A percentile compares a stretch with the other conserved stretches of the same genome.
phyloP scores from a whole-genome alignment of 768 basidiomycete genomes.

The Suillus fuscotomentosus region DNA sequence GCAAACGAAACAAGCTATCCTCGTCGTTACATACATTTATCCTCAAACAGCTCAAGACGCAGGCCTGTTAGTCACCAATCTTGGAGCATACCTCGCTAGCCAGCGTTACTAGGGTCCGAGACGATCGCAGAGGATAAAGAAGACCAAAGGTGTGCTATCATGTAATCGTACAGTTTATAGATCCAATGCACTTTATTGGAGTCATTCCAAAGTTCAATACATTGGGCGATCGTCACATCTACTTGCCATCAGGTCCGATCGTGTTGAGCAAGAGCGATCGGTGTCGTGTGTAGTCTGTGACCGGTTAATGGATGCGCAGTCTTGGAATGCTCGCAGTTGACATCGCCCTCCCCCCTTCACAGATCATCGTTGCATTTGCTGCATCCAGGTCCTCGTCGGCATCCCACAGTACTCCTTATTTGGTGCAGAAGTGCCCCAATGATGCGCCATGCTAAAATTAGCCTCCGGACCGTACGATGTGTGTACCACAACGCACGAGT shows the following conservation, averaged over 20 bases:
- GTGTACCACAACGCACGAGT: neutral
- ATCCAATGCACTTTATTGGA: neutral
- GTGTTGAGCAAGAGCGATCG: neutral
- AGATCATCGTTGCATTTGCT: neutral
- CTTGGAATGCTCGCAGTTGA: neutral
- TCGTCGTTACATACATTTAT: constrained; percentile 71
- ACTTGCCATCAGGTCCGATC: neutral
- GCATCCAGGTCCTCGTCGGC: neutral
- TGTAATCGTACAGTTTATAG: constrained; percentile 2
- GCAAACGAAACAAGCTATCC: constrained; percentile 82
- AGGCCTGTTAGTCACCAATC: constrained; percentile 58
- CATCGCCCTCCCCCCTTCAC: neutral
- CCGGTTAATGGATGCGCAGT: neutral
- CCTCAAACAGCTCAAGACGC: constrained; percentile 69
- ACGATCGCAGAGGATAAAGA: constrained; percentile 5
- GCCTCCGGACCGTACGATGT: neutral
- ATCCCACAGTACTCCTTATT: neutral
- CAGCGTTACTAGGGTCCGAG: constrained; percentile 45
- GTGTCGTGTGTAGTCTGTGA: neutral
- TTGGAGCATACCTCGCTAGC: constrained; percentile 78
- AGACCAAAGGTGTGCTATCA: constrained; percentile 5
- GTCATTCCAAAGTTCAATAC: neutral
- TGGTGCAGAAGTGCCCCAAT: neutral
- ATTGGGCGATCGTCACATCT: neutral
- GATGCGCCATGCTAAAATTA: neutral